Base-by-base conservation (phyloP, 169 alveolate species). In the Eimeria sp. region DNA sequence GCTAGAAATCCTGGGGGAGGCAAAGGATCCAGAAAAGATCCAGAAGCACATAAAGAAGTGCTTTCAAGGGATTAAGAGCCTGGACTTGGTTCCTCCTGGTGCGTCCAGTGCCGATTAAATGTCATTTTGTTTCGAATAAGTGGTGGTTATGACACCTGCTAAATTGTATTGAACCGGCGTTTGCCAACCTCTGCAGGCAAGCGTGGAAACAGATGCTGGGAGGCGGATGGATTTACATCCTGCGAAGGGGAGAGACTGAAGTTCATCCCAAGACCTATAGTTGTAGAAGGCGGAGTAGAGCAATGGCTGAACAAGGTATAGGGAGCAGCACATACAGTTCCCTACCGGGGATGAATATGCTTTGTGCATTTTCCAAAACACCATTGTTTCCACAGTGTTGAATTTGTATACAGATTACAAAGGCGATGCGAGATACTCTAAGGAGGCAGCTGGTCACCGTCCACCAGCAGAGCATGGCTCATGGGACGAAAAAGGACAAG, bases 1-100 rank as follows among this genome's bases (percentile, higher is more conserved):
- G 94, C 98, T 99, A 86, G 99, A 98, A 95, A 98, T 99, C 76
- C 96, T 99, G 70, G 99, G 99, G 51, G 98, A 98, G 95, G 97
- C 99, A n/a, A 98, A 98, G 95, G 99, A 98, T 92, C 99, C 99
- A 3, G 98, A 97, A 90, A 97, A 97, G 87, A 98, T 99, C 49
- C 99, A 98, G 97, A 98, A 98, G 95, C 99, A 98, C 97, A 98
- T 98, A 92, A 98, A 98, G 95, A 98, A 99, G 97, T 98, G 99
- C 95, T 99, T 99, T 95, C 99, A 99, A 95, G 99, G 99, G 47
- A 98, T 99, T 76, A 97, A 98, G 90, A 94, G 93, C 51, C 96
- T 98, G 65, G 98, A 98, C 93, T 92, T 98, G 95, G 95, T 89
- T n/a, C 95, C 97, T 72, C 95, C 98, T 9, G 98, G 91, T 63